These are phyloP conservation scores for Chrysanthemum seticuspe DNA, from an alignment of 129 eudicot genomes.

Conservation along the genomic window DNA sequence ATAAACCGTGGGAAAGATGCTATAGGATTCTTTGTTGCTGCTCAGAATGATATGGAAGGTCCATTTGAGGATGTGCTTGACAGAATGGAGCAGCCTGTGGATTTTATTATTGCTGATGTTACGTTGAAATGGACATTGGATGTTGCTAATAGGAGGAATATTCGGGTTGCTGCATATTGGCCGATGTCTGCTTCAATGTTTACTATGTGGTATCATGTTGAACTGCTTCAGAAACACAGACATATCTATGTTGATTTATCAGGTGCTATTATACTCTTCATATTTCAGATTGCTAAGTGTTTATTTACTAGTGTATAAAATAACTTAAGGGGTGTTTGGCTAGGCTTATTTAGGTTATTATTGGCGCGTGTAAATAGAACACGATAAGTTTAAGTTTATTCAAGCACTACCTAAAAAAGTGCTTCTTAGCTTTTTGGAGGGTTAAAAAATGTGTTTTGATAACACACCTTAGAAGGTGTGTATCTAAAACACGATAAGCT, in stretches of 20 bases:
- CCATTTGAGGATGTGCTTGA: slow-evolving; percentile 57
- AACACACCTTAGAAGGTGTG: too few species aligned
- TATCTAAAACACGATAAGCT: too few species aligned
- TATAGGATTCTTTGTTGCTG: slow-evolving; percentile 35
- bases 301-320: not conserved
- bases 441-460: not conserved
- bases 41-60: slow-evolving; percentile 43
- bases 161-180: slow-evolving; percentile 62
- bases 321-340: too few species aligned
- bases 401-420: not conserved
- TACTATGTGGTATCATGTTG: slow-evolving; percentile 34
- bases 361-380: too few species aligned
- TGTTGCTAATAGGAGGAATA: slow-evolving; percentile 50
- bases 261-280: slow-evolving; percentile 30
- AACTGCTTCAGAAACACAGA: slow-evolving; percentile 39
- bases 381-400: not conserved
- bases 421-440: not conserved
- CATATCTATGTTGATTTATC: slow-evolving; percentile 37
- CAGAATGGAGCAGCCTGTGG: slow-evolving; percentile 27
- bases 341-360: too few species aligned
- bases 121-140: slow-evolving; percentile 47
- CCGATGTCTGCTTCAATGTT: slow-evolving; percentile 54
- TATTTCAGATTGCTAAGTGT: not conserved
- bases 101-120: slow-evolving; percentile 45
- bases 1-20: slow-evolving; percentile 38